A percentile compares a stretch with the other conserved stretches of the same genome.
These are phyloP conservation scores for Lycium ferocissimum DNA, from an alignment of 257 asterid genomes.

Conservation along the genomic window DNA sequence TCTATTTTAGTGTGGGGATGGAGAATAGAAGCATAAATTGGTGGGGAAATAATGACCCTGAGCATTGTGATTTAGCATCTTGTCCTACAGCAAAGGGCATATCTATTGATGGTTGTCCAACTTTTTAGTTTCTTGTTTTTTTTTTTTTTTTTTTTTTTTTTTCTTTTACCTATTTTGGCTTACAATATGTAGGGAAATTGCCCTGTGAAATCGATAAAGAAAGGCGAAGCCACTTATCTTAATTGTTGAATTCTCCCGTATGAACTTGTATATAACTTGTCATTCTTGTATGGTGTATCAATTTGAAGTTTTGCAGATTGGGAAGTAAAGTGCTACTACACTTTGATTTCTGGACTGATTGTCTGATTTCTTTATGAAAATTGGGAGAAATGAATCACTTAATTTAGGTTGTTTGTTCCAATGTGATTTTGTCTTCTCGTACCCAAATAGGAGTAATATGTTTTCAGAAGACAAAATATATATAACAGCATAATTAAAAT, in stretches of 20 bases:
- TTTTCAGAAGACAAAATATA: background rate
- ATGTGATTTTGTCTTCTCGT: background rate
- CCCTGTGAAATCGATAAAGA: background rate
- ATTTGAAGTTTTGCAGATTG: background rate
- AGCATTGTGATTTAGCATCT: conserved; percentile 68
- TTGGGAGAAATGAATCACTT: background rate
- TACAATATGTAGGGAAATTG: background rate
- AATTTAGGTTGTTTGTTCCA: background rate
- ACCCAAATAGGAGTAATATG: background rate
- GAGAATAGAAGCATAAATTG: conserved; percentile 46
- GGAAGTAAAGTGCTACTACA: background rate
- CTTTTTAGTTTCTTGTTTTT: conserved; percentile 31
- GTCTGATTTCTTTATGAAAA: background rate
- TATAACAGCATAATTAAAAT: background rate
- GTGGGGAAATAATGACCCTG: conserved; percentile 72
- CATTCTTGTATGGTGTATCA: background rate
- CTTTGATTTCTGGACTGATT: background rate
- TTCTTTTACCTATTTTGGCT: background rate
- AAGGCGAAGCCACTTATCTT: background rate
- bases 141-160: background rate
- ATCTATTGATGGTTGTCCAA: conserved; percentile 56
- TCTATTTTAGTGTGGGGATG: conserved; percentile 60
- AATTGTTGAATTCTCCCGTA: conserved; percentile 7
- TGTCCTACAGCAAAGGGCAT: conserved; percentile 83
- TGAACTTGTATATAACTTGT: background rate